Base-by-base conservation (phyloP, 305 asterid genomes). In the Euphrasia arctica region DNA sequence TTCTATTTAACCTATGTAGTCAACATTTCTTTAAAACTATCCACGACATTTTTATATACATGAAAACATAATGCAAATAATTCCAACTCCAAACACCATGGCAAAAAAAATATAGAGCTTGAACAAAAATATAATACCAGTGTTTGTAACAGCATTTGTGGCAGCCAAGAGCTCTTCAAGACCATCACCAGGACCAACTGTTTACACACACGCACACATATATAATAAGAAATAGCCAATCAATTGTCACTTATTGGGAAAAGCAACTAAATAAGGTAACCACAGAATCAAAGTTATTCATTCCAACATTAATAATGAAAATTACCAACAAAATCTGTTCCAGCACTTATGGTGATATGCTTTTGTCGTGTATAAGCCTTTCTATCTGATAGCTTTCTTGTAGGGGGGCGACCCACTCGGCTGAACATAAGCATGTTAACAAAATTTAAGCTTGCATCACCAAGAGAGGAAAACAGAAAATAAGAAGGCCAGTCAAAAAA, bases 91-190 rank as follows among this genome's bases (percentile, higher is more conserved):
- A 28, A 18, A 29, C n/a, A 57, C 43, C 3, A 18, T n/a, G 25
- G 45, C 29, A 57, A 57, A 10, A n/a, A 5, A 12, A 57, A 54
- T 31, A 12, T 29, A 18, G 36, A 10, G 12, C 22, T 57, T 25
- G 11, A 31, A 12, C 7, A 9, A 41, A 34, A 62, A 68, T 43
- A 71, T 22, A 65, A 63, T 87, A 92, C 98, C 93, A 56, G 87
- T 70, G 74, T 85, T 80, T 45, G 84, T 74, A 77, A 84, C 95
- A 67, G 95, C 85, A 77, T 86, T 87, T 75, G 93, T 83, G 57
- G 98, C 93, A 77, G 95, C 91, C 82, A 87, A 77, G 65, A 92
- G 97, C 82, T 85, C 97, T 69, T 92, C 96, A 63, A 81, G 93
- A 68, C 97, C 98, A 80, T 84, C 89, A 79, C 80, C 93, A 54